phyloP scores from a whole-genome alignment of 2,329 filamentous ascomycete species.

The Apiospora pterosperma region DNA sequence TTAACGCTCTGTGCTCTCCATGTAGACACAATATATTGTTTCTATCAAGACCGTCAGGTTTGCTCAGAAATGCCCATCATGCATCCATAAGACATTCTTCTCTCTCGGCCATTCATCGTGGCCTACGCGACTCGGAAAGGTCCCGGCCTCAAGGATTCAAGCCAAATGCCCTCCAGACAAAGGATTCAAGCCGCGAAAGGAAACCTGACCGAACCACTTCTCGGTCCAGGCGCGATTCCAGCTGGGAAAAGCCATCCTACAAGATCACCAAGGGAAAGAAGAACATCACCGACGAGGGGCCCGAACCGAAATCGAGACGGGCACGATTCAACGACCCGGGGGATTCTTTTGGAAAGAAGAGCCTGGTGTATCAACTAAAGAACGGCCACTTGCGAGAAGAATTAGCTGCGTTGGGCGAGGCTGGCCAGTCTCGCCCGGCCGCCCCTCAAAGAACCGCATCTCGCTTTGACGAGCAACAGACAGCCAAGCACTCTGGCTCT shows the following conservation, averaged over 20 bases:
- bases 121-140: slow-evolving; percentile 48
- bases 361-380: slow-evolving; percentile 53
- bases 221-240: slow-evolving; percentile 8
- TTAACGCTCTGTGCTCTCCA: slow-evolving; percentile 22
- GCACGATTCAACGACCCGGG: slow-evolving; percentile 51
- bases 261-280: slow-evolving; percentile 47
- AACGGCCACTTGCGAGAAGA: slow-evolving; percentile 37
- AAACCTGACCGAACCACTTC: slow-evolving; percentile 14
- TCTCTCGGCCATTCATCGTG: slow-evolving; percentile 67
- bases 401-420: slow-evolving; percentile 10
- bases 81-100: slow-evolving; percentile 44
- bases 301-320: slow-evolving; percentile 41
- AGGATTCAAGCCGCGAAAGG: slow-evolving; percentile 17
- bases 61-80: slow-evolving; percentile 10
- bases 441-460: neutral
- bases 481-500: neutral
- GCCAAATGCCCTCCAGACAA: slow-evolving; percentile 23
- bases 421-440: neutral
- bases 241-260: slow-evolving; percentile 23
- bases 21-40: slow-evolving; percentile 21
- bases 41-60: slow-evolving; percentile 7
- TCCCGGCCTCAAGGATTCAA: slow-evolving; percentile 28
- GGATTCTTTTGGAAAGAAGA: slow-evolving; percentile 49
- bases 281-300: slow-evolving; percentile 42
- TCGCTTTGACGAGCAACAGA: neutral